phyloP scores from a whole-genome alignment of 2,329 filamentous ascomycete genomes.

The Botrytis paeoniae region DNA sequence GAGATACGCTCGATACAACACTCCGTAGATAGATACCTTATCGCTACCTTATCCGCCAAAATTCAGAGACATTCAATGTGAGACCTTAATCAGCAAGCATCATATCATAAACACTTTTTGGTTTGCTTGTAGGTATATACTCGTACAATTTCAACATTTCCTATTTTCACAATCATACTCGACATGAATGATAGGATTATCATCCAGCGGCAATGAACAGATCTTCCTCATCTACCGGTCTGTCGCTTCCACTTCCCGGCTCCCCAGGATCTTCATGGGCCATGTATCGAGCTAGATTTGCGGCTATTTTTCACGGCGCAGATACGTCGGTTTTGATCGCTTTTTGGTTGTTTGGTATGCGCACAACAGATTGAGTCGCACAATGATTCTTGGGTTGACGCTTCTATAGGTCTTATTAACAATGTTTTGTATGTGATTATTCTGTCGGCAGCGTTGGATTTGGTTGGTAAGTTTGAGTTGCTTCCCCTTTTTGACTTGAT shows the following conservation, averaged over 20 bases:
- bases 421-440: slow-evolving; percentile 98
- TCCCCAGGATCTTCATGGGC: slow-evolving; percentile 66
- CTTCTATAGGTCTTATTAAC: slow-evolving; percentile 74
- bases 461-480: slow-evolving; percentile 56
- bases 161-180: not conserved
- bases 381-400: not conserved
- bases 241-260: slow-evolving; percentile 55
- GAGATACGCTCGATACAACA: not conserved
- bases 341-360: slow-evolving; percentile 89
- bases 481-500: not conserved
- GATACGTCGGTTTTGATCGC: slow-evolving; percentile 71
- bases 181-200: not conserved
- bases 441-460: slow-evolving; percentile 89
- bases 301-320: slow-evolving; percentile 60
- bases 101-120: not conserved
- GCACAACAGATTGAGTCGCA: not conserved
- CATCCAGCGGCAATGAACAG: slow-evolving; percentile 24
- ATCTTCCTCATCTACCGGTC: slow-evolving; percentile 33
- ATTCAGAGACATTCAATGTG: not conserved
- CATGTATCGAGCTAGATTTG: slow-evolving; percentile 65
- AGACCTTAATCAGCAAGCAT: not conserved
- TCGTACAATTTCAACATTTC: not conserved
- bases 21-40: not conserved
- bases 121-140: not conserved
- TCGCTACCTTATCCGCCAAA: not conserved